Base-by-base conservation (phyloP, 2,329 filamentous ascomycete species). In the Phialophora macrospora region DNA sequence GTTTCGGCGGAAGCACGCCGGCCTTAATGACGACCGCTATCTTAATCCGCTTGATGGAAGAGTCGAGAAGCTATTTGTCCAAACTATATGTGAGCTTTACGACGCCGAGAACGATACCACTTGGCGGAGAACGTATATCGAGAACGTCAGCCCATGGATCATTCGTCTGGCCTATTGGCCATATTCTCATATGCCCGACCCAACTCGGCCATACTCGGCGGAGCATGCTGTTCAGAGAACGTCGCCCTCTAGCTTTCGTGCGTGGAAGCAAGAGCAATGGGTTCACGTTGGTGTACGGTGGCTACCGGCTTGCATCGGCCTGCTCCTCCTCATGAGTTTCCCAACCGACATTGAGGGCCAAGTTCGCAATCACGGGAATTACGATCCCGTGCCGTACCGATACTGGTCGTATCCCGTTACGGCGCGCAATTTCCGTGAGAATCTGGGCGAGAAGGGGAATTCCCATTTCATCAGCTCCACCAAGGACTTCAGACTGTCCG, bases 111-210 rank as follows among this genome's bases (percentile, higher is more conserved):
- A 60, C 56, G 62, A 62, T 8, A 61, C 65, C 20, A 64, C 41
- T 44, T 67, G 65, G 65, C 61, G 65, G 24, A 51, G 65, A 46
- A 67, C 65, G 2, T 67, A 64, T 38, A 67, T 67, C 41, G 30
- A 51, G 11, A 62, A 67, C 34, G 62, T 67, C 51, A 67, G 65
- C n/a, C 62, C 65, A 0, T 59, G 38, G n/a, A 51, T 67, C n/a
- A 61, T 67, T 26, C 65, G 65, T 3, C 34, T 67, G 44, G 65
- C 65, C 12, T 64, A 64, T 22, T 67, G 65, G 65, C 61, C 65
- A n/a, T 66, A 66, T 55, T 54, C 60, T 14, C 48, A 54, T 32
- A 60, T 60, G 55, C 64, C 64, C 7, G 46, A 34, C 32, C 11
- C 54, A 17, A 34, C 6, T 9, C 34, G 24, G 26, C 52, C 7